Base-by-base conservation (phyloP, 768 basidiomycete species). In the Lentinula boryana region DNA sequence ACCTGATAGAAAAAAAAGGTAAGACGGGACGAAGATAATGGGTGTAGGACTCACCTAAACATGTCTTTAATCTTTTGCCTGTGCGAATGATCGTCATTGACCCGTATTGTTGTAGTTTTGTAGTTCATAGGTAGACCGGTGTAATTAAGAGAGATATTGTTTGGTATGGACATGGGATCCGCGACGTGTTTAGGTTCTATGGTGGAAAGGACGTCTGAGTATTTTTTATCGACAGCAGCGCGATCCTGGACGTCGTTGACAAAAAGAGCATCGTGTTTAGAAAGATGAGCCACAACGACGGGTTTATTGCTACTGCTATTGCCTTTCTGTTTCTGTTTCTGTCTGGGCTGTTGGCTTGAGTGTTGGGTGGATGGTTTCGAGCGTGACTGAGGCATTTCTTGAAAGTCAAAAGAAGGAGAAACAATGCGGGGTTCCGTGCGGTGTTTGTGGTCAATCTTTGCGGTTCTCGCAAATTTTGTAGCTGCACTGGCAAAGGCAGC, bases 161-260 rank as follows among this genome's bases (percentile, higher is more conserved):
- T 73, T 43, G 84, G 65, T 10, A 82, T 78, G 0, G 80, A 78
- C 62, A 85, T 86, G 27, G 84, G 80, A 63, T 85, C 83, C 36
- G 74, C 71, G 41, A 70, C 63, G 59, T 59, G 58, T 18, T 16
- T 27, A n/a, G 58, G 58, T 50, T 59, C 48, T 23, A 59, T 59
- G 21, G 40, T n/a, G 3, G 58, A 27, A 23, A 59, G 15, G 31
- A 59, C 48, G 23, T 31, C 31, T 10, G 44, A 27, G 35, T 59
- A 50, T 12, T 44, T 50, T 46, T 59, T 70, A 69, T 68, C 62
- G 58, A 82, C 72, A 63, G 71, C 71, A 15, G 32, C 46, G 3
- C 68, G 68, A 60, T 79, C 75, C 66, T 75, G 71, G 6, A 79
- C n/a, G 1, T 77, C 74, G 1, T 74, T 76, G 2, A 63, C 64